Evolutionary conservation across 495 filamentous ascomycete species (phyloP).

Genomic region (Lepraria neglecta): DNA sequence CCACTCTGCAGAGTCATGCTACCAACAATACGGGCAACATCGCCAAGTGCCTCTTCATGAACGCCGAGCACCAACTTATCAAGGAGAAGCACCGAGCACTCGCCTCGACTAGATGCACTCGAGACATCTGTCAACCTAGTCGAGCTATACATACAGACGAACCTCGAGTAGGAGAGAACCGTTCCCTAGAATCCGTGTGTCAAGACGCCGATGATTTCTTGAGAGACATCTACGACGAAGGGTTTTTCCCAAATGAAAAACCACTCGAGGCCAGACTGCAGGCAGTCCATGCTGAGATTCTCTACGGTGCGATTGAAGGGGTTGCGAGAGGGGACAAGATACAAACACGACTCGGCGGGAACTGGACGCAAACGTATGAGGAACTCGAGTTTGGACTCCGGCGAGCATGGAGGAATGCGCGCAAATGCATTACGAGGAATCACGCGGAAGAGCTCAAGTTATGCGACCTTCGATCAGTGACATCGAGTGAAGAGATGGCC

Average conservation of each 20-base stretch:
- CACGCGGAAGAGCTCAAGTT: conserved; percentile 27
- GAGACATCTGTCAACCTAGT: conserved; percentile 28
- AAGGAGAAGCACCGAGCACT: conserved; percentile 7
- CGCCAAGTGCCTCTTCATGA: background rate
- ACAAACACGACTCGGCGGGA: conserved; percentile 10
- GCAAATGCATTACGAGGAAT: conserved; percentile 29
- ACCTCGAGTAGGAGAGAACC: conserved; percentile 26
- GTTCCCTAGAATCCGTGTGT: conserved; percentile 22
- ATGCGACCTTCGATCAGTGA: conserved; percentile 28
- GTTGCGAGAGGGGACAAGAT: conserved; percentile 14
- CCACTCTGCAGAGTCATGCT: no score
- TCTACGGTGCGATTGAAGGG: conserved; percentile 9
- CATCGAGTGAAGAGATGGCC: conserved; percentile 26
- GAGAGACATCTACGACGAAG: conserved; percentile 22
- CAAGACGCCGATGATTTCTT: conserved; percentile 27
- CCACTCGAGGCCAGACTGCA: conserved; percentile 18
- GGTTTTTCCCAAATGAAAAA: conserved; percentile 20
- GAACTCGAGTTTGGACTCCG: conserved; percentile 29
- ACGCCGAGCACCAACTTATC: conserved; percentile 1
- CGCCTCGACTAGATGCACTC: conserved; percentile 29
- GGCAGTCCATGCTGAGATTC: conserved; percentile 23
- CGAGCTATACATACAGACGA: conserved; percentile 27
- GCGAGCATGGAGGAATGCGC: conserved; percentile 29
- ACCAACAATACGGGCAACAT: background rate
- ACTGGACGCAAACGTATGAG: conserved; percentile 24